Percentiles rank a stretch among this genome's conserved stretches.
These are phyloP conservation scores for Aureobasidium sp. DNA, from an alignment of 2,329 filamentous ascomycete genomes.

Conservation along the genomic window DNA sequence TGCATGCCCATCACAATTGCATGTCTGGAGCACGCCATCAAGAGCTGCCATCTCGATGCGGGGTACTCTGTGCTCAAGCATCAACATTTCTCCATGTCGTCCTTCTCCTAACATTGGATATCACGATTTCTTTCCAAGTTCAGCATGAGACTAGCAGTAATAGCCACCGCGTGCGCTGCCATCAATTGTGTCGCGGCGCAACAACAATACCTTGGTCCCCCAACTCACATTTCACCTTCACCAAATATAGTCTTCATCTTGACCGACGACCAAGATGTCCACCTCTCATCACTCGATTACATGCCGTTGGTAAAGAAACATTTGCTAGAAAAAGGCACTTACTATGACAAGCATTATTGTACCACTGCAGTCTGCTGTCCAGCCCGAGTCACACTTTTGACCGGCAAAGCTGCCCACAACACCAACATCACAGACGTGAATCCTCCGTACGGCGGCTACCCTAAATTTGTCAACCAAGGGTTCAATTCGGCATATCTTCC, in stretches of 20 bases:
- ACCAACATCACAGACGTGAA: constrained; percentile 59
- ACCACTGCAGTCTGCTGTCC: constrained; percentile 63
- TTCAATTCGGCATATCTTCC: constrained; percentile 62
- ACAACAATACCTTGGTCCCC: not conserved
- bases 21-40: constrained; percentile 2
- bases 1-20: not conserved
- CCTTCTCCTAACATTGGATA: not conserved
- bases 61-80: not conserved
- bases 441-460: constrained; percentile 54
- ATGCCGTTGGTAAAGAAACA: constrained; percentile 53
- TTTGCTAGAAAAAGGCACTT: constrained; percentile 51
- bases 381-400: constrained; percentile 58
- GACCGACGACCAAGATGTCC: constrained; percentile 61
- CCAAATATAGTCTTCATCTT: constrained; percentile 61
- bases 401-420: constrained; percentile 57
- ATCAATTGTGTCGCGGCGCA: not conserved
- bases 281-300: constrained; percentile 55
- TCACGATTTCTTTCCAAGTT: not conserved
- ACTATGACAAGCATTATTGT: constrained; percentile 57
- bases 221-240: constrained; percentile 9
- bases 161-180: not conserved
- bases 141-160: not conserved
- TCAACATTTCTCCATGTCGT: too few species aligned
- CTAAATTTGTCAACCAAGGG: constrained; percentile 59
- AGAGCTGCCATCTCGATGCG: not conserved